These are phyloP conservation scores for Blastobotrys persicus DNA, from an alignment of 1,139 yeast species.

Conservation along the genomic window DNA sequence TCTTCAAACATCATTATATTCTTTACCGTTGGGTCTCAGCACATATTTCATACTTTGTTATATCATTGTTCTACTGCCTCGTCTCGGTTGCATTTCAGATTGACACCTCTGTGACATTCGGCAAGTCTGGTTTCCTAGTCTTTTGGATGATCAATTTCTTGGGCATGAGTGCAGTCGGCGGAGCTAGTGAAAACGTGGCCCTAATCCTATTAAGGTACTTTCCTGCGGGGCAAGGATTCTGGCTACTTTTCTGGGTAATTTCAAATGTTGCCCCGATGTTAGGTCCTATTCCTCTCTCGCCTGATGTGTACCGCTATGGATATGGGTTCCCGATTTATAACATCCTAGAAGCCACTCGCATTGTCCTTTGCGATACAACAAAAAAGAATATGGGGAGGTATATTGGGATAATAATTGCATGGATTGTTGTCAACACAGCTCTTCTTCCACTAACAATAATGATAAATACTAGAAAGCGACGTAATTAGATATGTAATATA, in stretches of 20 bases:
- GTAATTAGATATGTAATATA: background rate
- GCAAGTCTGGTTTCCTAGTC: constrained; percentile 58
- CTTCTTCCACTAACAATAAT: background rate
- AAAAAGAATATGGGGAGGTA: constrained; percentile 57
- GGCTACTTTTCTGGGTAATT: constrained; percentile 62
- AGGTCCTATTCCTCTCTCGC: constrained; percentile 53
- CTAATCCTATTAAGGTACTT: constrained; percentile 44
- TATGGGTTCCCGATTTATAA: constrained; percentile 65
- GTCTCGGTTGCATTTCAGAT: constrained; percentile 61
- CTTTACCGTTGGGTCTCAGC: constrained; percentile 50
- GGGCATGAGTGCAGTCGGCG: constrained; percentile 60
- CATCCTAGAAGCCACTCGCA: constrained; percentile 53
- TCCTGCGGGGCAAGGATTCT: constrained; percentile 55
- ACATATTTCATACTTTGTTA: constrained; percentile 48
- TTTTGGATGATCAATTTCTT: constrained; percentile 62
- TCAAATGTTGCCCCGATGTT: constrained; percentile 59
- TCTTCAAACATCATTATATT: constrained; percentile 47
- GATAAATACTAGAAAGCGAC: background rate
- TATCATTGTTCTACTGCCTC: constrained; percentile 54
- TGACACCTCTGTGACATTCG: constrained; percentile 52
- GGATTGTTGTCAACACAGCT: constrained; percentile 49
- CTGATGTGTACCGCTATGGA: constrained; percentile 57
- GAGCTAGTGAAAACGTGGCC: constrained; percentile 60
- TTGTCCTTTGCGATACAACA: constrained; percentile 55
- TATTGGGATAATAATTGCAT: constrained; percentile 54